Evolutionary conservation across 75 land plant species (phyloP).

Genomic region (Pinus taeda): DNA sequence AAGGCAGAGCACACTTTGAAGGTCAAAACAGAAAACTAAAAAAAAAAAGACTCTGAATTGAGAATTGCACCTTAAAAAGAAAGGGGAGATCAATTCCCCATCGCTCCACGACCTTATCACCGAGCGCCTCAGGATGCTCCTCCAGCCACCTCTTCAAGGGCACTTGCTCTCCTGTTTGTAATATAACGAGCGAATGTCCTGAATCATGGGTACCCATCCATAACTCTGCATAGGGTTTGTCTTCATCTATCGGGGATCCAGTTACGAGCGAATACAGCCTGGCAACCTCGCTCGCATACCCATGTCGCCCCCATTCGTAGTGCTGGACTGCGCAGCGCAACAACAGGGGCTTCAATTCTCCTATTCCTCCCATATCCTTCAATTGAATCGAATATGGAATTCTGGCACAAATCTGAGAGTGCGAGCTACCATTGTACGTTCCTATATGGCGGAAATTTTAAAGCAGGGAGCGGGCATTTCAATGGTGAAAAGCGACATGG

Average conservation of each 20-base stretch:
- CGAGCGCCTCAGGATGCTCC: conserved; percentile 63
- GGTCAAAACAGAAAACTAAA: background rate
- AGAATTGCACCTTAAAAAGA: conserved; percentile 75
- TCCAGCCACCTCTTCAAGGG: conserved; percentile 60
- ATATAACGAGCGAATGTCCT: conserved; percentile 61
- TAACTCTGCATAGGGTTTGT: conserved; percentile 87
- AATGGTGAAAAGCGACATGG: no score
- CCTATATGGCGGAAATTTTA: background rate
- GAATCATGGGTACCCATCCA: conserved; percentile 97
- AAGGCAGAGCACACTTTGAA: background rate
- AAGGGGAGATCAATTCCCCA: conserved; percentile 90
- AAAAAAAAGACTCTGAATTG: background rate
- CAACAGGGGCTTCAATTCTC: conserved; percentile 17
- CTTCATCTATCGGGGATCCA: conserved; percentile 21
- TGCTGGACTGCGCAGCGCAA: conserved; percentile 69
- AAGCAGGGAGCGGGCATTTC: background rate
- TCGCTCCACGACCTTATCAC: conserved; percentile 51
- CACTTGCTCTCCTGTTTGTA: conserved; percentile 8
- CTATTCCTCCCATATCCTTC: background rate
- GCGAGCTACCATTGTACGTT: background rate
- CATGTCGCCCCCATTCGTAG: conserved; percentile 85
- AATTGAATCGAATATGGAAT: background rate
- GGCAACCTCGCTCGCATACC: conserved; percentile 52
- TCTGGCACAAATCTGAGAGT: background rate
- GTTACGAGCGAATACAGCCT: conserved; percentile 46